These are phyloP conservation scores for Starmerella khaoyaiensis DNA, from an alignment of 805 yeast genomes.

Conservation along the genomic window DNA sequence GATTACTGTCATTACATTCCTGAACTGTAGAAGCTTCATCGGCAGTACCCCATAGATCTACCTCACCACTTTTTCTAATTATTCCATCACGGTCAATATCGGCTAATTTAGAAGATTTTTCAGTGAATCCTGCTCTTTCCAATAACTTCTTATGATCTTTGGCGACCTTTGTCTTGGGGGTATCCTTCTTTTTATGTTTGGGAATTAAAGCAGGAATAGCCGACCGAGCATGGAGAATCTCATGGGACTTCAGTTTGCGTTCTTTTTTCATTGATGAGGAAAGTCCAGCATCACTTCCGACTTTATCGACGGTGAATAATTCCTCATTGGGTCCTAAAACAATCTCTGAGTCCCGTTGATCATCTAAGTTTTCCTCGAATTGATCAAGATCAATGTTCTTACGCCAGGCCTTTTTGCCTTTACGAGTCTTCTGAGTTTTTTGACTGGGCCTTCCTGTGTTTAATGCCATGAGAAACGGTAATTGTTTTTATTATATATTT, in stretches of 20 bases:
- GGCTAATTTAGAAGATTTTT: constrained; percentile 4
- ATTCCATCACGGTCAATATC: constrained; percentile 57
- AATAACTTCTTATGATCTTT: constrained; percentile 12
- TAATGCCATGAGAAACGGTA: constrained; percentile 5
- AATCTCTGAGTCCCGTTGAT: constrained; percentile 45
- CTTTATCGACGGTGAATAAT: constrained; percentile 54
- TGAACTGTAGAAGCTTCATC: neutral
- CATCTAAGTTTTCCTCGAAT: constrained; percentile 57
- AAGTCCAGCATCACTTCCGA: constrained; percentile 39
- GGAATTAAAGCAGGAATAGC: constrained; percentile 55
- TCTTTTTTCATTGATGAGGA: constrained; percentile 31
- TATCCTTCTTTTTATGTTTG: constrained; percentile 27
- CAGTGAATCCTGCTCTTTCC: constrained; percentile 16
- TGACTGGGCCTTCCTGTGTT: constrained; percentile 33
- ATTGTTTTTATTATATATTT: neutral
- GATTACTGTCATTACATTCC: constrained; percentile 17
- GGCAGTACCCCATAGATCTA: constrained; percentile 60
- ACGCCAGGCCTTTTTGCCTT: constrained; percentile 88
- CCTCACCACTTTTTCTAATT: constrained; percentile 32
- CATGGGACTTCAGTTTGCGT: constrained; percentile 44
- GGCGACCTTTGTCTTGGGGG: constrained; percentile 23
- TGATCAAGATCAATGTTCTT: constrained; percentile 81
- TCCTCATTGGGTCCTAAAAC: constrained; percentile 30
- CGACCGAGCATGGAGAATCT: constrained; percentile 64
- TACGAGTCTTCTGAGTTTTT: constrained; percentile 64